Evolutionary conservation across 768 basidiomycete species (phyloP).

Genomic region (Mycena leptocephala): DNA sequence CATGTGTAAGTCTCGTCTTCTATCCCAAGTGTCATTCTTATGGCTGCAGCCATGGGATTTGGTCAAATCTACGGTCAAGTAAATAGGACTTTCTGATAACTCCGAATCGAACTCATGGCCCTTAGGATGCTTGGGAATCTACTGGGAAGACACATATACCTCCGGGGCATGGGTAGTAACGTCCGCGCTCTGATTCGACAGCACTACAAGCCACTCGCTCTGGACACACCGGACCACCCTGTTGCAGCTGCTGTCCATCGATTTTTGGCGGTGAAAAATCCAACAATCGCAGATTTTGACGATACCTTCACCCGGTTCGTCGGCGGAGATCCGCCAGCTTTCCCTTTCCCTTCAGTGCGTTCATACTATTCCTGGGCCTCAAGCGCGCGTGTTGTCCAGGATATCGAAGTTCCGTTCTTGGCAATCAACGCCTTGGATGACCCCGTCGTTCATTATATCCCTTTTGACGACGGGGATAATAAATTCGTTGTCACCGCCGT

Average conservation of each 20-base stretch:
- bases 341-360: slow-evolving; percentile 60
- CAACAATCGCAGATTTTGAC: slow-evolving; percentile 74
- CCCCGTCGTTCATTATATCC: slow-evolving; percentile 77
- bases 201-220: slow-evolving; percentile 62
- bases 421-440: slow-evolving; percentile 85
- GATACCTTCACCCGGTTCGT: slow-evolving; percentile 74
- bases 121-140: slow-evolving; percentile 70
- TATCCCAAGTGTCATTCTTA: slow-evolving; percentile 25
- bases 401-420: slow-evolving; percentile 81
- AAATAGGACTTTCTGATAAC: neutral
- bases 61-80: slow-evolving; percentile 38
- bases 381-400: slow-evolving; percentile 70
- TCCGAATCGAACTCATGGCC: neutral
- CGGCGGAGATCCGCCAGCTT: slow-evolving; percentile 76
- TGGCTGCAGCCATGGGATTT: slow-evolving; percentile 68
- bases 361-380: slow-evolving; percentile 69
- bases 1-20: slow-evolving; percentile 70
- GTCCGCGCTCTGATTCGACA: slow-evolving; percentile 71
- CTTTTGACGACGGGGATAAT: slow-evolving; percentile 67
- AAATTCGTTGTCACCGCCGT: slow-evolving; percentile 71
- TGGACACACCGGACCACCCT: slow-evolving; percentile 63
- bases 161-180: slow-evolving; percentile 84
- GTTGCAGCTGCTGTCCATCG: slow-evolving; percentile 64
- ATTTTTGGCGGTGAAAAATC: slow-evolving; percentile 65
- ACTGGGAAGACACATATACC: slow-evolving; percentile 73